Percentiles rank a stretch among this genome's conserved stretches.
phyloP scores from a whole-genome alignment of 768 basidiomycete species.

The Tricholoma hemisulphureum region DNA sequence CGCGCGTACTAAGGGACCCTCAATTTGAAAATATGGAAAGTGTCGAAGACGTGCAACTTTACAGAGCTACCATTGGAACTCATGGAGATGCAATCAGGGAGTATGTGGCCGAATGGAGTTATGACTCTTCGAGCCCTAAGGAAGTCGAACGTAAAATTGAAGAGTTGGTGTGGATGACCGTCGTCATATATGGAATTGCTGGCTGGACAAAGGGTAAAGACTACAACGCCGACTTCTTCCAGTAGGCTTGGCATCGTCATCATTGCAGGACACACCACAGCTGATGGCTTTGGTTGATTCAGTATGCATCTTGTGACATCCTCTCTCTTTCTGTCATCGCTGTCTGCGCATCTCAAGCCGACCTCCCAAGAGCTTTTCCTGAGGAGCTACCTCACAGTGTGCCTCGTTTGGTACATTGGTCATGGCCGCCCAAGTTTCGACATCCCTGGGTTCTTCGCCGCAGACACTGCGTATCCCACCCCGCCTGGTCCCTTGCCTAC shows the following conservation, averaged over 20 bases:
- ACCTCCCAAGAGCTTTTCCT: conserved; percentile 51
- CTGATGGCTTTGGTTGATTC: neutral
- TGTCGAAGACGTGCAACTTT: conserved; percentile 22
- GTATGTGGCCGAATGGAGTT: conserved; percentile 45
- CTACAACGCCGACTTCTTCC: conserved; percentile 56
- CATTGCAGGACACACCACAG: neutral
- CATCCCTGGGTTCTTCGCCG: conserved; percentile 47
- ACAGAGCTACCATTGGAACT: conserved; percentile 32
- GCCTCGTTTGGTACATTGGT: conserved; percentile 54
- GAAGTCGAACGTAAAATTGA: conserved; percentile 56
- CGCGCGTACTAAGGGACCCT: conserved; percentile 52
- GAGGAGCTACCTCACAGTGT: conserved; percentile 53
- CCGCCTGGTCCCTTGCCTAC: conserved; percentile 19
- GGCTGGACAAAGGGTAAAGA: conserved; percentile 42
- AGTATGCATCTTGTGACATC: conserved; percentile 72
- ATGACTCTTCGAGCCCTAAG: conserved; percentile 32
- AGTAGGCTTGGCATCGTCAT: neutral
- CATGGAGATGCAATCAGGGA: conserved; percentile 40
- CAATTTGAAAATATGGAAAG: conserved; percentile 26
- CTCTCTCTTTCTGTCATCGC: conserved; percentile 55
- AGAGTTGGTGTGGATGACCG: conserved; percentile 58
- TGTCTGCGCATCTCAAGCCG: conserved; percentile 39
- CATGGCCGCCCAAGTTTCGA: conserved; percentile 54
- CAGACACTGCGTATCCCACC: conserved; percentile 19
- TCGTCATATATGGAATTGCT: conserved; percentile 54